Evolutionary conservation across 1,139 yeast species (phyloP).

Genomic region (Yarrowia galli): DNA sequence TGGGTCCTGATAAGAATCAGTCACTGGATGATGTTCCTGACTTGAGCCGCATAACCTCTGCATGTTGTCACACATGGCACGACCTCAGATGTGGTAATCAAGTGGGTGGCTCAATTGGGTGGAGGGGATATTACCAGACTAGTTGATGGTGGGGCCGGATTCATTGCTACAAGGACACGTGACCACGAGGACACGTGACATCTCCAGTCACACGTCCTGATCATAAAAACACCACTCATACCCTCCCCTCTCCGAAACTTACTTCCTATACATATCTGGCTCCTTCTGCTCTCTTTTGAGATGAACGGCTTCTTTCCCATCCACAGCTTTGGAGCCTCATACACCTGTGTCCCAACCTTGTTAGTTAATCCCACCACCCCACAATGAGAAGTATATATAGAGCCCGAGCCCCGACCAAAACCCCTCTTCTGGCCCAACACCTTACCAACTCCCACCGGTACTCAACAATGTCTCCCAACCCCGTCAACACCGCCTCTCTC

Average conservation of each 20-base stretch:
- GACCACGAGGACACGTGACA: too few species aligned
- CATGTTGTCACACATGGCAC: background rate
- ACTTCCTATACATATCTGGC: too few species aligned
- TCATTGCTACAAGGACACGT: background rate
- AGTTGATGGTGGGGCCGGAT: too few species aligned
- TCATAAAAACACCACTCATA: background rate
- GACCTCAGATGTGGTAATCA: too few species aligned
- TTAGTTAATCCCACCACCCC: constrained; percentile 6
- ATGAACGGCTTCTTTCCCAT: constrained; percentile 12
- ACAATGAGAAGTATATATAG: constrained; percentile 35
- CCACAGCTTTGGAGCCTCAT: background rate
- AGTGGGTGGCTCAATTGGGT: background rate
- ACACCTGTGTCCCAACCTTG: constrained; percentile 21
- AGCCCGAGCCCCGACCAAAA: background rate
- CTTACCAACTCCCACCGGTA: constrained; percentile 22
- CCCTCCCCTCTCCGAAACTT: background rate
- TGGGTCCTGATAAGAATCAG: background rate
- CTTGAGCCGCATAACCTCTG: constrained; percentile 22
- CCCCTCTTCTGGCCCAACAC: background rate
- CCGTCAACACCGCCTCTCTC: constrained; percentile 53
- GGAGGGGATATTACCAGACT: background rate
- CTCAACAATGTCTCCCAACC: constrained; percentile 45
- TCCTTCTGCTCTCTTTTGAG: background rate
- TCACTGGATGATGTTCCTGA: background rate
- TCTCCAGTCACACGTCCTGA: background rate